A percentile compares a stretch with the other conserved stretches of the same genome.
These are phyloP conservation scores for Talaromyces sp. DNA, from an alignment of 2,329 filamentous ascomycete species.

Conservation along the genomic window DNA sequence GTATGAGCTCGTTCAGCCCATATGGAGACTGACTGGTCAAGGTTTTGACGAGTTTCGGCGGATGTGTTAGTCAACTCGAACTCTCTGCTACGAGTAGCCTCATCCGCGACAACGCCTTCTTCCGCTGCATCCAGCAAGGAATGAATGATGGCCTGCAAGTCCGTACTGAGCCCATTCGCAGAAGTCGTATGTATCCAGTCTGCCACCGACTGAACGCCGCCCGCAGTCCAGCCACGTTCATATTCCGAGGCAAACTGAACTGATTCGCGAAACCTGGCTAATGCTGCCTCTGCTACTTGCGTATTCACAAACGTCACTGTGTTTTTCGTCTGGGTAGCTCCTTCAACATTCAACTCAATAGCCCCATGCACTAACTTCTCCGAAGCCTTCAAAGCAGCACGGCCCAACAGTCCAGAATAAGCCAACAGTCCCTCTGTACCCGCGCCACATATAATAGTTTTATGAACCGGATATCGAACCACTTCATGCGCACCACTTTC, in stretches of 20 bases:
- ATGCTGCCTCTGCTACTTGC: slow-evolving; percentile 59
- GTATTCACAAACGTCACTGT: slow-evolving; percentile 61
- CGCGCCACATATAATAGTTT: slow-evolving; percentile 69
- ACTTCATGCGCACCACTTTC: slow-evolving; percentile 63
- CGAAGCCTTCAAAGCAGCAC: slow-evolving; percentile 33
- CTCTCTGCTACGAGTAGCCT: slow-evolving; percentile 31
- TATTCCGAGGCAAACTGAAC: slow-evolving; percentile 69
- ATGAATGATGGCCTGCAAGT: slow-evolving; percentile 64
- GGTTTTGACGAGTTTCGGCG: slow-evolving; percentile 44
- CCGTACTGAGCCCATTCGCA: slow-evolving; percentile 57
- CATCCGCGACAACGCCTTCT: slow-evolving; percentile 30
- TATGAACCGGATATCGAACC: slow-evolving; percentile 80
- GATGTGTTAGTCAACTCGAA: slow-evolving; percentile 39
- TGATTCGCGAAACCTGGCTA: slow-evolving; percentile 67
- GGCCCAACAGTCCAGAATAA: slow-evolving; percentile 34
- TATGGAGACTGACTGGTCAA: slow-evolving; percentile 61
- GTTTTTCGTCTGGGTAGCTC: slow-evolving; percentile 36
- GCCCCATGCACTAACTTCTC: slow-evolving; percentile 36
- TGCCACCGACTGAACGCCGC: slow-evolving; percentile 64
- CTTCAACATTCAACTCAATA: slow-evolving; percentile 46
- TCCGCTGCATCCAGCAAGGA: slow-evolving; percentile 59
- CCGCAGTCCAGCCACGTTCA: slow-evolving; percentile 71
- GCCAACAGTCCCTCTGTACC: slow-evolving; percentile 65
- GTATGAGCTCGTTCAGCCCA: slow-evolving; percentile 82
- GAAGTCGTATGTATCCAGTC: slow-evolving; percentile 58